Evolutionary conservation across 495 filamentous ascomycete species (phyloP), one percentile per base, ranked within the genome.

Genomic region (Penicillium atrosanguineum): DNA sequence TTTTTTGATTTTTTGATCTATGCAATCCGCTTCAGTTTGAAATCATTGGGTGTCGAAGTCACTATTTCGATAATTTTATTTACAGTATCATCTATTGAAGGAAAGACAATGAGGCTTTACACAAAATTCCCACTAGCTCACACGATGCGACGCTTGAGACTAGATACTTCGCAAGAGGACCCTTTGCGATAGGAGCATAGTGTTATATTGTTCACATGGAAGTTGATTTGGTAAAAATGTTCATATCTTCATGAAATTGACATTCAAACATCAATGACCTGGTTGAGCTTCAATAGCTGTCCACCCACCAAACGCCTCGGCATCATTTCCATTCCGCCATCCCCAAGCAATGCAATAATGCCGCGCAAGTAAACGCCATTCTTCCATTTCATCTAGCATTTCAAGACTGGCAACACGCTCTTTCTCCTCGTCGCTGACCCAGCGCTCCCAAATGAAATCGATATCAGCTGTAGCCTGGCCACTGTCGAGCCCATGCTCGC

Each of bases 291-390:
- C 51, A 26, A 77, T 18, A 6, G 48, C 53, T 38, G 56, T 70
- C 77, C 76, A 81, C 14, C 63, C 70, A 29, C 56, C 58, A 63
- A 78, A 80, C 41, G 56, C 62, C 44, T 46, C 41, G 28, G 52
- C 37, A 42, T 61, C 62, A 31, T 52, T 46, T 0, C 67, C 71
- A 49, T 79, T 79, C 46, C 81, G 76, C 86, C 87, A 90, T 0
- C 83, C 92, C 93, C 93, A 97, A 9, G 79, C 86, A 50, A 97
- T 79, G 56, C 91, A 87, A 69, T 98, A 98, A 76, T 98, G 94
- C 53, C 79, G 79, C 5, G 90, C 90, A 60, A 98, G 68, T 65
- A 98, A 66, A 61, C 83, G 74, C 91, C 93, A 96, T 73, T 98
- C 94, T 71, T 98, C 94, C 49, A 96, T 81, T 71, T 98, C 94